Base-by-base conservation (phyloP, 257 asterid genomes). In the Verbascum thapsus region DNA sequence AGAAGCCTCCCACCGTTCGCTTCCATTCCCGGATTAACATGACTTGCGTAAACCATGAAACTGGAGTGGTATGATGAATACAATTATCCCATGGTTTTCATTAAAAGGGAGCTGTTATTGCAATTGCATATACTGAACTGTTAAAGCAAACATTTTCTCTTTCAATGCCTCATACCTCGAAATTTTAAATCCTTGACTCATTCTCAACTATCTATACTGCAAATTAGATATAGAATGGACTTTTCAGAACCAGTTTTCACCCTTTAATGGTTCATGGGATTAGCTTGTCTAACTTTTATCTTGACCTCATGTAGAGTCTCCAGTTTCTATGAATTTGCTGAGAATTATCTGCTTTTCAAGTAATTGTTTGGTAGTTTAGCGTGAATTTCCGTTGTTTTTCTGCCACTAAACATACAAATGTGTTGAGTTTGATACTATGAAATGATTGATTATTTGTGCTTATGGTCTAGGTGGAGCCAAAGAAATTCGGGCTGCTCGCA, bases 1-100 rank as follows among this genome's bases (percentile, higher is more conserved):
- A 89, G 80, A 89, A 89, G 91, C 96, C 95, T 40, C 96, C 96
- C 50, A 74, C 66, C 64, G 95, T 86, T 23, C 95, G 96, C 44
- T 89, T 89, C 63, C 88, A 89, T 72, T 86, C 96, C 12, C 88
- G 95, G 60, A 58, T 89, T 61, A 84, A 86, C 91, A 82, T 89
- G 94, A 74, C 85, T 13, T 84, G 94, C 13, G 89, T 86, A 65
- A 89, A 84, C 79, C 91, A 78, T 71, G 95, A 86, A 67, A 79
- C 85, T 60, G 96, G 96, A 43, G 85, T 76, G 91, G 94, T 90
- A 72, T 11, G 74, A 72, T 11, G 74, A 49, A 60, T 22, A 34
- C 63, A 56, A 8, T 74, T 57, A 61, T 19, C 75, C 38, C 30
- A 15, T 67, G 20, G 39, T 44, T 48, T 56, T 15, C 20, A 10